Percentiles rank a stretch among this genome's conserved stretches.
Evolutionary conservation across 2,329 filamentous ascomycete genomes (phyloP).

Genomic region (Colletotrichum sp.): DNA sequence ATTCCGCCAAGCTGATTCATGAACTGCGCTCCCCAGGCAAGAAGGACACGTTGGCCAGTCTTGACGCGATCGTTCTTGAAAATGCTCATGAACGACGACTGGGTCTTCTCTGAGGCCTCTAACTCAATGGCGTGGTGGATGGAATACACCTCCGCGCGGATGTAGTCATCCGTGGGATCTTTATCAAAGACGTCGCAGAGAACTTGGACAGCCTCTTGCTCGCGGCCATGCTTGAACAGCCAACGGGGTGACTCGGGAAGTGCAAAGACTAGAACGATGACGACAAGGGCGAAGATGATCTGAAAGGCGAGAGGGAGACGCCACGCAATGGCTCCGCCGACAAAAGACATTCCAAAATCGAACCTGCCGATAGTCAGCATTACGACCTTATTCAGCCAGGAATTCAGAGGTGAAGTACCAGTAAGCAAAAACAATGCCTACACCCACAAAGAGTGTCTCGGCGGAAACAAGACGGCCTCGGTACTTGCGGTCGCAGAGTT

Average conservation of each 20-base stretch:
- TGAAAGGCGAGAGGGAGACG: slow-evolving; percentile 34
- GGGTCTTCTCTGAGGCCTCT: slow-evolving; percentile 33
- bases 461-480: slow-evolving; percentile 46
- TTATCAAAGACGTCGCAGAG: slow-evolving; percentile 46
- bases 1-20: slow-evolving; percentile 57
- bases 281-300: slow-evolving; percentile 36
- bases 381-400: too few species aligned
- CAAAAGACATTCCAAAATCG: slow-evolving; percentile 40
- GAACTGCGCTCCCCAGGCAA: slow-evolving; percentile 52
- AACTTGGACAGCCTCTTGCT: slow-evolving; percentile 38
- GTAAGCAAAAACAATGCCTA: slow-evolving; percentile 44
- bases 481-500: slow-evolving; percentile 46
- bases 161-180: slow-evolving; percentile 35
- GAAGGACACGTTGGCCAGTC: slow-evolving; percentile 47
- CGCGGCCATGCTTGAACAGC: slow-evolving; percentile 40
- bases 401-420: slow-evolving; percentile 6
- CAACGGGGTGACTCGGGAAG: slow-evolving; percentile 46
- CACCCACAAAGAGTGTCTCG: slow-evolving; percentile 43
- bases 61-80: slow-evolving; percentile 47
- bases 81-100: slow-evolving; percentile 42
- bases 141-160: slow-evolving; percentile 35
- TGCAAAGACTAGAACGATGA: slow-evolving; percentile 38
- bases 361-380: slow-evolving; percentile 22
- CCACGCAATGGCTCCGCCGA: slow-evolving; percentile 29
- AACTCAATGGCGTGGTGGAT: slow-evolving; percentile 48